These are phyloP conservation scores for Plasmodium ovale DNA, from an alignment of 169 alveolate genomes.

Conservation along the genomic window DNA sequence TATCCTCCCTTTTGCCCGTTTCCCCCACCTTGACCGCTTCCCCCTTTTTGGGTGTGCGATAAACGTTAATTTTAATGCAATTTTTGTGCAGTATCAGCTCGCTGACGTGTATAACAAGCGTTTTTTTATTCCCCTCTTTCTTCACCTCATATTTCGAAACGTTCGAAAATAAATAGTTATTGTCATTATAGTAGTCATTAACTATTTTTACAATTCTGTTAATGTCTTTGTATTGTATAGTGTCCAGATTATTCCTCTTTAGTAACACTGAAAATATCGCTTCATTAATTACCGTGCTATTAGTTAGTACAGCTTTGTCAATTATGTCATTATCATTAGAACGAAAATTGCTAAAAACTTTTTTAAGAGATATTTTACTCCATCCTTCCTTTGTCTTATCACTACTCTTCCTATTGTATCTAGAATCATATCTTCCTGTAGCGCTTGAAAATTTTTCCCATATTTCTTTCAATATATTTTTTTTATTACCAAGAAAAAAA, in stretches of 20 bases:
- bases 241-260: conserved; percentile 13
- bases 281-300: conserved; percentile 44
- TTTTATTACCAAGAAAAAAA: conserved; percentile 31
- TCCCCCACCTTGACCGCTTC: background rate
- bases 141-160: conserved; percentile 38
- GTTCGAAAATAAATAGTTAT: conserved; percentile 29
- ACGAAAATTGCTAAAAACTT: conserved; percentile 1
- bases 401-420: background rate
- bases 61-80: conserved; percentile 26
- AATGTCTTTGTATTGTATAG: conserved; percentile 47
- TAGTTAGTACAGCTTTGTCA: conserved; percentile 26
- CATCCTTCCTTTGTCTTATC: background rate
- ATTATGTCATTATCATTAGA: conserved; percentile 25
- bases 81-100: conserved; percentile 27
- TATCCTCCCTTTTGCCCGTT: background rate
- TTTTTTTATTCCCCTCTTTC: conserved; percentile 7
- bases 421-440: background rate
- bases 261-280: conserved; percentile 2
- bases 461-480: conserved; percentile 54
- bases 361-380: conserved; percentile 3
- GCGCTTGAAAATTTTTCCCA: conserved; percentile 6
- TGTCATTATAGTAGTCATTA: conserved; percentile 17
- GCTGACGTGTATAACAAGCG: conserved; percentile 26
- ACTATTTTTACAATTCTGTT: conserved; percentile 46
- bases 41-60: background rate